Evolutionary conservation across 805 yeast genomes (phyloP), one percentile per base, ranked within the genome.

Genomic region (Starmera amethionina): DNA sequence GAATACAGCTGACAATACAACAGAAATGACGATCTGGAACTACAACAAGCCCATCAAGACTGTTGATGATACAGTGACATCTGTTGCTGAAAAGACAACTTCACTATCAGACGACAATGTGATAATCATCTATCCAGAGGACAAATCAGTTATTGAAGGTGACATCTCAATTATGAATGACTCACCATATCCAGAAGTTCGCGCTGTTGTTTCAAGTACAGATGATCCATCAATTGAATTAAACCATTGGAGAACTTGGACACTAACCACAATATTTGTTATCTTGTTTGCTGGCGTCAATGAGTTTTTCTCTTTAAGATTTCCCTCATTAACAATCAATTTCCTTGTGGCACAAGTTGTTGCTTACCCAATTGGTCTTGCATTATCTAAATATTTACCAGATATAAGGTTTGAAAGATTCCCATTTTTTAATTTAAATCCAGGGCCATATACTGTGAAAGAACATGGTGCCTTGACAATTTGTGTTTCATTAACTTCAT

Each of bases 161-260:
- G 38, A 34, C 18, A 29, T 69, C 13, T 63, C 62, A 27, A 56
- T 47, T 10, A 34, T 31, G 19, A 40, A 34, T 43, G 66, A 64
- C 40, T 70, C 77, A 8, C 80, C 82, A 4, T 75, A 75, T 45
- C 79, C 81, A 1, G 84, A 78, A 48, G 78, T 78, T 12, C 58
- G 82, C 32, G 75, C 79, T 19, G 72, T 76, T 9, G 75, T 75
- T 31, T 71, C 77, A 8, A 65, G 72, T 9, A 54, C 60, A 9
- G 81, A 75, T 51, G 79, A 76, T 54, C 68, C 71, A 1, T 46
- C 65, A 4, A 52, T 72, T 16, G 65, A 65, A 6, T 68, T 72
- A 44, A 73, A 72, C 48, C 75, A 77, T 38, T 60, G 75, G 57
- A 67, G 80, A 60, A 70, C 75, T 40, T 75, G 79, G 78, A 55